These are phyloP conservation scores for Gyrodon lividus DNA, from an alignment of 768 basidiomycete species.

Conservation along the genomic window DNA sequence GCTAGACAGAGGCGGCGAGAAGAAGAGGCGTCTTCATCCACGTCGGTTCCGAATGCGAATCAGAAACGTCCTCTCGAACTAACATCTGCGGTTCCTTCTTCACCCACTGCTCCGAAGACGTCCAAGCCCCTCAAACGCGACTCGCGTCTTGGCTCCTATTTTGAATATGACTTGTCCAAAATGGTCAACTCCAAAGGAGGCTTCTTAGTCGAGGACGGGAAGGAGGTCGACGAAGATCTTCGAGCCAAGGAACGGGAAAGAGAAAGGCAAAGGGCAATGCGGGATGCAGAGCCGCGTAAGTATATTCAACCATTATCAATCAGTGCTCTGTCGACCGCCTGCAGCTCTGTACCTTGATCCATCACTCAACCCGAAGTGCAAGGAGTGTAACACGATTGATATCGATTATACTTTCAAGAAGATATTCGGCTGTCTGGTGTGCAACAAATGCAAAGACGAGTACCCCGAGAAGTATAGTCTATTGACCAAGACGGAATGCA, in stretches of 20 bases:
- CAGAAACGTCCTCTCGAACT: conserved; percentile 71
- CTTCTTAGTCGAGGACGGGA: conserved; percentile 88
- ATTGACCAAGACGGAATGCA: conserved; percentile 97
- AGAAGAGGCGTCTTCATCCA: conserved; percentile 47
- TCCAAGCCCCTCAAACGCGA: conserved; percentile 63
- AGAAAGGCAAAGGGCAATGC: conserved; percentile 73
- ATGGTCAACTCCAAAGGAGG: conserved; percentile 97
- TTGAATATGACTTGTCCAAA: conserved; percentile 96
- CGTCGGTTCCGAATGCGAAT: conserved; percentile 54
- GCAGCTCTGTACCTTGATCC: conserved; percentile 79
- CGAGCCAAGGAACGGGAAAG: conserved; percentile 77
- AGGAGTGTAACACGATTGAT: conserved; percentile 83
- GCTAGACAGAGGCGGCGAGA: conserved; percentile 69
- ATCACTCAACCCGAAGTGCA: conserved; percentile 76
- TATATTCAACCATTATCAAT: background rate
- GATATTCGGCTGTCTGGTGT: conserved; percentile 83
- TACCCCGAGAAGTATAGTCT: conserved; percentile 92
- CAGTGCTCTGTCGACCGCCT: background rate
- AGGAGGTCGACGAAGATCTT: conserved; percentile 73
- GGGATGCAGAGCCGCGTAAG: conserved; percentile 72
- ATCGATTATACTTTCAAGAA: conserved; percentile 82
- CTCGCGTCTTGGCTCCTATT: conserved; percentile 83
- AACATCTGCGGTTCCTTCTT: conserved; percentile 54
- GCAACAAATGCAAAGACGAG: conserved; percentile 87
- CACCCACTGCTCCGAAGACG: conserved; percentile 54